Evolutionary conservation across 1,284 basidiomycete species (phyloP).

Genomic region (Sanghuangporus baumii): DNA sequence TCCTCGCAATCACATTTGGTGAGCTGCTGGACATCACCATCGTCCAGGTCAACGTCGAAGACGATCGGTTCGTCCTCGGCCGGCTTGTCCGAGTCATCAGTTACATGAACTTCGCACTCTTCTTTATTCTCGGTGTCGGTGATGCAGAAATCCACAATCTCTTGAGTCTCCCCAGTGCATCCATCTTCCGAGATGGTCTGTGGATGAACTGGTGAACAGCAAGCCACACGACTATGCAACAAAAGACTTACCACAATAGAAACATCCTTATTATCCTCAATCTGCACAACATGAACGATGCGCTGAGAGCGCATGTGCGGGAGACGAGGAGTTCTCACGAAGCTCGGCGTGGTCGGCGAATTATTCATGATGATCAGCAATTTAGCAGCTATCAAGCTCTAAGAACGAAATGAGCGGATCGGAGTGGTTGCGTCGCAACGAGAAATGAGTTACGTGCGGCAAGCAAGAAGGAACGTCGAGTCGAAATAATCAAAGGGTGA

Average conservation of each 20-base stretch:
- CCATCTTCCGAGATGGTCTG: not conserved
- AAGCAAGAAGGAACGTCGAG: not conserved
- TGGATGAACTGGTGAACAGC: not conserved
- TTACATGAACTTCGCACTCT: not conserved
- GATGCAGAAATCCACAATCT: not conserved
- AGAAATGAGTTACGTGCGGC: not conserved
- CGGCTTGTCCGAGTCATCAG: not conserved
- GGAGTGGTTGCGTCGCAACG: not conserved
- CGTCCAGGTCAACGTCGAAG: conserved; percentile 1
- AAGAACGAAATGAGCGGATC: not conserved
- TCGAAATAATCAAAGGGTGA: not conserved
- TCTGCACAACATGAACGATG: conserved; percentile 6
- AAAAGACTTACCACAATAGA: not conserved
- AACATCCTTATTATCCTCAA: not conserved
- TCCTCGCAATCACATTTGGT: not conserved
- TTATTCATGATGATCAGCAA: not conserved
- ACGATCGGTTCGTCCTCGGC: not conserved
- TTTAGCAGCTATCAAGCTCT: not conserved
- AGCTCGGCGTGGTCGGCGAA: not conserved
- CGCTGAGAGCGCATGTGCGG: conserved; percentile 1
- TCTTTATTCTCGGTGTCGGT: not conserved
- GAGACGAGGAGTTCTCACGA: not conserved
- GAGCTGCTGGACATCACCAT: conserved; percentile 2
- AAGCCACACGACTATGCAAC: not conserved
- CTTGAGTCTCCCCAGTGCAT: not conserved